Evolutionary conservation across 106 monocot species (phyloP).

Genomic region (Dendrobium nobile): DNA sequence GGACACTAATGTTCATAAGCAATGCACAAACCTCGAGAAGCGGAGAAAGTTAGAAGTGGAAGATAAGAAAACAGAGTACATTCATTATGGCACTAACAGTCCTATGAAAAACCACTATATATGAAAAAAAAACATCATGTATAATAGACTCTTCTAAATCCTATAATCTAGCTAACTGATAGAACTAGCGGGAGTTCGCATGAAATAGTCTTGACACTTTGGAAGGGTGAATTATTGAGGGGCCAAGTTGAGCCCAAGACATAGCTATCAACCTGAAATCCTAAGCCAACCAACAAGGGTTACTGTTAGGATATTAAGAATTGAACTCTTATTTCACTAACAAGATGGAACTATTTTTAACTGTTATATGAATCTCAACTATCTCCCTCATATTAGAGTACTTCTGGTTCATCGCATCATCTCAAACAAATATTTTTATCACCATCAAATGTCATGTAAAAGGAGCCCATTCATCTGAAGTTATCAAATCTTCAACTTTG

Average conservation of each 20-base stretch:
- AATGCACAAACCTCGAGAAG: neutral
- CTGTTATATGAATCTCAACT: neutral
- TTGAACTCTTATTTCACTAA: neutral
- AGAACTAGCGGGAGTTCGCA: neutral
- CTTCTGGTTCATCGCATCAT: no score
- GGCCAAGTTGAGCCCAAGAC: neutral
- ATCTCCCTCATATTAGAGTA: no score
- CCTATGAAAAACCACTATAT: neutral
- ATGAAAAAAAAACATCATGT: neutral
- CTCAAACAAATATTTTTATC: neutral
- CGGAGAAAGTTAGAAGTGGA: neutral
- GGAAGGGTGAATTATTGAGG: neutral
- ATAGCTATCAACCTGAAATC: neutral
- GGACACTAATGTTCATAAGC: neutral
- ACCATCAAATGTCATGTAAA: neutral
- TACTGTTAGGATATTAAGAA: neutral
- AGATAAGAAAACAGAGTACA: neutral
- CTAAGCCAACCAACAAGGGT: neutral
- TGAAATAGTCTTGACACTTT: neutral
- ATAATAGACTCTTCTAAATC: neutral
- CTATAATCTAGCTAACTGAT: neutral
- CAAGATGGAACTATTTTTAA: neutral
- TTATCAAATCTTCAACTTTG: no score
- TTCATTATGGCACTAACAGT: neutral
- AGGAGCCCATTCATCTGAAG: neutral